phyloP scores from a whole-genome alignment of 257 asterid species.

The Scutellaria minor region DNA sequence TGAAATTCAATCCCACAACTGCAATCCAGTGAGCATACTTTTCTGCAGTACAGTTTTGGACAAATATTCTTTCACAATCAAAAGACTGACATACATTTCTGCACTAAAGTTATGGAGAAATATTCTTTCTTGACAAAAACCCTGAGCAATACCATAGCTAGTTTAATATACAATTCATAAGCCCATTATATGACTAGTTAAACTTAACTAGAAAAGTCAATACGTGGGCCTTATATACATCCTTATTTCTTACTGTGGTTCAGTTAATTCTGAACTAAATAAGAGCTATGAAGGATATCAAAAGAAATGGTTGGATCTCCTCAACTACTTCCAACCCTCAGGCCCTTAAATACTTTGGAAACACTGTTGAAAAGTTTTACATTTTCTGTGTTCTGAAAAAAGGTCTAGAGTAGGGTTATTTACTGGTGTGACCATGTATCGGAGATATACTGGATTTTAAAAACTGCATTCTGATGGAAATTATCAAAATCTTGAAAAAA shows the following conservation, averaged over 20 bases:
- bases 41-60: not conserved
- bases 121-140: not conserved
- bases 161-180: constrained; percentile 6
- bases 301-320: constrained; percentile 7
- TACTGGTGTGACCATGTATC: not conserved
- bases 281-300: constrained; percentile 15
- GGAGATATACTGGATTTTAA: constrained; percentile 6
- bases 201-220: not conserved
- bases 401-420: not conserved
- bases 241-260: not conserved
- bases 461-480: not conserved
- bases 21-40: not conserved
- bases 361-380: not conserved
- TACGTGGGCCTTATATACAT: not conserved
- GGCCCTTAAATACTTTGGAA: not conserved
- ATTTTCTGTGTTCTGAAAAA: not conserved
- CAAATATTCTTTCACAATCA: not conserved
- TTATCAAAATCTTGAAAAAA: not conserved
- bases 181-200: constrained; percentile 10
- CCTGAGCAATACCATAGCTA: not conserved
- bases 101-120: not conserved
- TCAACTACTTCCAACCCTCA: constrained; percentile 19
- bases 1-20: constrained; percentile 19
- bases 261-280: not conserved
- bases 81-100: not conserved